A percentile compares a stretch with the other conserved stretches of the same genome.
Evolutionary conservation across 2,329 filamentous ascomycete species (phyloP).

Genomic region (Botrytis medusae): DNA sequence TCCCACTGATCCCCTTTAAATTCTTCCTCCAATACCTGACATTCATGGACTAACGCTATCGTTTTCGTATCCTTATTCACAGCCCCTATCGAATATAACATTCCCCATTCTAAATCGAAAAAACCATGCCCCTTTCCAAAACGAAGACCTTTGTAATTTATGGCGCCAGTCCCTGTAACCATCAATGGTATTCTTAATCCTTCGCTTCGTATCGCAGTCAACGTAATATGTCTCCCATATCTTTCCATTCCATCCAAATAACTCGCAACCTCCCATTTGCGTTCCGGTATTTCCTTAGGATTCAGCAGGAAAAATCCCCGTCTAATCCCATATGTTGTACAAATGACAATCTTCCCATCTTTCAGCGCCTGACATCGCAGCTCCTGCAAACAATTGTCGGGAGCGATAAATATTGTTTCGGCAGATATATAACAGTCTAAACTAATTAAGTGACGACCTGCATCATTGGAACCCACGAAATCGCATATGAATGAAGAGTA

Average conservation of each 20-base stretch:
- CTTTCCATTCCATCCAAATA: slow-evolving; percentile 48
- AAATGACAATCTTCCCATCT: slow-evolving; percentile 45
- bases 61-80: slow-evolving; percentile 37
- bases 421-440: slow-evolving; percentile 41
- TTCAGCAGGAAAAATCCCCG: slow-evolving; percentile 46
- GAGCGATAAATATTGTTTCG: slow-evolving; percentile 43
- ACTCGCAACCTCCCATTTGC: slow-evolving; percentile 40
- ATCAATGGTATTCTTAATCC: slow-evolving; percentile 41
- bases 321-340: slow-evolving; percentile 45
- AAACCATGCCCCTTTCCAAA: slow-evolving; percentile 45
- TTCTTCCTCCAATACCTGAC: slow-evolving; percentile 44
- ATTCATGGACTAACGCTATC: slow-evolving; percentile 44
- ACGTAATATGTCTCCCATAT: slow-evolving; percentile 40
- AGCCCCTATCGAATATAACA: slow-evolving; percentile 42
- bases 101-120: slow-evolving; percentile 47
- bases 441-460: slow-evolving; percentile 38
- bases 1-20: slow-evolving; percentile 42
- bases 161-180: slow-evolving; percentile 44
- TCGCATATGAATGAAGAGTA: slow-evolving; percentile 47
- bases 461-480: slow-evolving; percentile 43
- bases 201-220: slow-evolving; percentile 40
- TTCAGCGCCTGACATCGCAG: slow-evolving; percentile 43
- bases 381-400: slow-evolving; percentile 47
- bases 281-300: slow-evolving; percentile 38
- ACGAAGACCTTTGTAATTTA: slow-evolving; percentile 43